phyloP scores from a whole-genome alignment of 1,284 basidiomycete species.

The Phenoliferia sp. region DNA sequence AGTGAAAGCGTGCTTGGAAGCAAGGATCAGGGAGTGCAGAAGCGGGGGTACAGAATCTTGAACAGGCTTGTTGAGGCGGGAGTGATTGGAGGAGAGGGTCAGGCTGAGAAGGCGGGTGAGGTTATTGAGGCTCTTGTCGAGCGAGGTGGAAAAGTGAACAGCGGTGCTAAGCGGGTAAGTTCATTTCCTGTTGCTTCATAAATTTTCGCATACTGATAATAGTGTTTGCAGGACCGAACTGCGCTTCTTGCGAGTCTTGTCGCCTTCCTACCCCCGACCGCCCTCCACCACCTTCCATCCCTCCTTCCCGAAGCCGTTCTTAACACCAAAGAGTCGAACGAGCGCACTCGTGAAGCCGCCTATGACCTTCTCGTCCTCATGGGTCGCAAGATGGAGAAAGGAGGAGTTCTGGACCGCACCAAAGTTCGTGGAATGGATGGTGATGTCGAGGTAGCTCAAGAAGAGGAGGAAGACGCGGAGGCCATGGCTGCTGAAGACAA shows the following conservation, averaged over 20 bases:
- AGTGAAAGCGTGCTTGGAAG: slow-evolving; percentile 59
- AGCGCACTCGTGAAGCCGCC: slow-evolving; percentile 80
- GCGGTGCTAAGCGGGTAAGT: slow-evolving; percentile 76
- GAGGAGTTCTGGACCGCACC: slow-evolving; percentile 74
- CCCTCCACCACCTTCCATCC: slow-evolving; percentile 78
- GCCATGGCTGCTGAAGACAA: slow-evolving; percentile 14
- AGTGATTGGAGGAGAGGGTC: slow-evolving; percentile 44
- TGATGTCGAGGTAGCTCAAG: slow-evolving; percentile 50
- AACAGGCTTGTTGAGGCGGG: slow-evolving; percentile 61
- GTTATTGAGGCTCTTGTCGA: slow-evolving; percentile 52
- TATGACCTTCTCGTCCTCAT: slow-evolving; percentile 88
- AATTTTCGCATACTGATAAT: not conserved
- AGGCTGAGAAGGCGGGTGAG: slow-evolving; percentile 49
- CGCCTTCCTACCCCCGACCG: slow-evolving; percentile 60
- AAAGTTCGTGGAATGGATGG: slow-evolving; percentile 73
- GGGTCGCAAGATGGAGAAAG: slow-evolving; percentile 85
- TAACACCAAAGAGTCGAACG: slow-evolving; percentile 97
- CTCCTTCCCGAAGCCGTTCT: slow-evolving; percentile 92
- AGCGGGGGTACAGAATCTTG: slow-evolving; percentile 88
- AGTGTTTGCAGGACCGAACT: slow-evolving; percentile 64
- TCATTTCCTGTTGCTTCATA: not conserved
- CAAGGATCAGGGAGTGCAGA: slow-evolving; percentile 82
- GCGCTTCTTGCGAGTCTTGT: slow-evolving; percentile 71
- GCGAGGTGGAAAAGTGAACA: slow-evolving; percentile 50
- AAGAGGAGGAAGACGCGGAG: slow-evolving; percentile 40